Conservation (phyloP, 768 basidiomycete species). For the Mrakia gelida region DNA sequence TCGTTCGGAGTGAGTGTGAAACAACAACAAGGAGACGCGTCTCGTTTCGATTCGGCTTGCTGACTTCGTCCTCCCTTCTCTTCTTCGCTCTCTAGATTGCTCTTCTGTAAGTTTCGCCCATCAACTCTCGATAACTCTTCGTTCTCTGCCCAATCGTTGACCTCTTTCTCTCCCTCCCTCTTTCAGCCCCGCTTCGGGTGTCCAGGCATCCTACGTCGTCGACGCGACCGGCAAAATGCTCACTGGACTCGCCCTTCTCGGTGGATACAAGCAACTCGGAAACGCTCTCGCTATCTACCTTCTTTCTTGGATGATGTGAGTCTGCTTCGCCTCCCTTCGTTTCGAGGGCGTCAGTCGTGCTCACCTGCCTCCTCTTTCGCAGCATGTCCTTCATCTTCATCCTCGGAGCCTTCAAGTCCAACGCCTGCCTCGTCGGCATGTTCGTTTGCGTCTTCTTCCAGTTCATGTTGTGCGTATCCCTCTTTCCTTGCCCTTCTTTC, state of each 20-base stretch:
- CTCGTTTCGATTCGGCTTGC: no score
- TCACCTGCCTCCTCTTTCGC: not conserved
- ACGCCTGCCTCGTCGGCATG: not conserved
- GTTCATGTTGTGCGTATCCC: not conserved
- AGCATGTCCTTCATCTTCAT: slow-evolving; percentile 2
- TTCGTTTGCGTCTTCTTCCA: not conserved
- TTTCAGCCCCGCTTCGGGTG: not conserved
- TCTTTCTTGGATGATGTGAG: no score
- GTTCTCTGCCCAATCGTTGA: no score
- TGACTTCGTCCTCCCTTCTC: no score
- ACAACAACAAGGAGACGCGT: no score
- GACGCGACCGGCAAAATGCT: not conserved
- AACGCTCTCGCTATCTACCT: not conserved
- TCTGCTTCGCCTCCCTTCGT: no score
- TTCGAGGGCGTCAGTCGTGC: no score
- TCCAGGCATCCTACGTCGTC: not conserved
- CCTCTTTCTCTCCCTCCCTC: no score
- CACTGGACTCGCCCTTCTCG: not conserved
- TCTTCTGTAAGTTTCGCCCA: no score
- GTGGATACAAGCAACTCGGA: not conserved
- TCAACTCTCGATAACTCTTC: no score
- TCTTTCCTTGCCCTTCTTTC: no score
- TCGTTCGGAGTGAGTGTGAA: not conserved
- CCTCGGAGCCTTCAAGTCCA: not conserved
- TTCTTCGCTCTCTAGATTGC: no score